Evolutionary conservation across 1,139 yeast genomes (phyloP), one percentile per base, ranked within the genome.

Genomic region (Debaryomyces fabryi): DNA sequence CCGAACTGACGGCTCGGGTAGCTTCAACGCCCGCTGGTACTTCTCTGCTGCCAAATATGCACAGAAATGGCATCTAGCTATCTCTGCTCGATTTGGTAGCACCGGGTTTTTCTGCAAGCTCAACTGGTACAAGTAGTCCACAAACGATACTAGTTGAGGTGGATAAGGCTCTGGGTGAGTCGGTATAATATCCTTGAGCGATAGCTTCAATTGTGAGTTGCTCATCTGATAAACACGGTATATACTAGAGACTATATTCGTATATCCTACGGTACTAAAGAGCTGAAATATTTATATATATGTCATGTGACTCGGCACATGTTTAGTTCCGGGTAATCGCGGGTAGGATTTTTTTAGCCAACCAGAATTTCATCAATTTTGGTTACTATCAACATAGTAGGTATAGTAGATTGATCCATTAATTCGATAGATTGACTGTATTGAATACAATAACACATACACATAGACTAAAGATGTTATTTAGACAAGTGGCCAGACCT

Each of bases 41-140:
- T 73, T 73, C 50, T 82, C 85, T 10, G 78, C 76, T 0, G 88
- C 84, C 27, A 85, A 63, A 52, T 71, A 81, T 2, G 89, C 87
- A 62, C 89, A 83, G 13, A 86, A 62, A 58, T 86, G 91, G 51
- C 77, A 77, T 41, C 92, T 68, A 1, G 88, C 89, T 2, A 79
- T 70, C 54, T 86, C 91, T 45, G 81, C 78, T 34, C 72, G 72
- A 29, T 76, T 75, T 5, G 74, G 69, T 38, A 81, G 72, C 5
- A 78, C 64, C 27, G 77, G 72, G 48, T 76, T 71, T 53, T 78
- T 76, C 47, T 72, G 78, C 15, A 82, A 67, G 32, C 86, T 80
- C 3, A 81, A 62, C 49, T 74, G 78, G 57, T 85, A 78, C 3
- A 85, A 63, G 1, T 81, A 70, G 18, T 75, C 74, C 1, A 84